Evolutionary conservation across 345 rosid species (phyloP), one percentile per base, ranked within the genome.

Genomic region (Brassica nigra): DNA sequence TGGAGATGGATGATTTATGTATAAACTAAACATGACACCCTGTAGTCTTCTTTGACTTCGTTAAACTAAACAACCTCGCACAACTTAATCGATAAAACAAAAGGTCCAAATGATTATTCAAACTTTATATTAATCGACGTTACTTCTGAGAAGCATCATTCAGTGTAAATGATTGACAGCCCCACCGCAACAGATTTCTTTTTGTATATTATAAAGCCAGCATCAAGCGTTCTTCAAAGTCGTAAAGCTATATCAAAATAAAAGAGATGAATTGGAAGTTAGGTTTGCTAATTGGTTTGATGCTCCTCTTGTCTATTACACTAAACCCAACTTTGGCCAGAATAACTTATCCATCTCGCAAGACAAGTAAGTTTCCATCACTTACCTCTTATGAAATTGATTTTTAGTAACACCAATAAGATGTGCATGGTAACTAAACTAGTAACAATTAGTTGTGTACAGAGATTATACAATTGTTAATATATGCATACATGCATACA

Each of bases 231-330:
- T 66, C 11, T 36, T 36, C 42, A 31, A 31, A 63, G 42, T 33
- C 44, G 68, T 63, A 8, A 63, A 31, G 67, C 42, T 63, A 23
- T n/a, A 15, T 34, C 47, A 36, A 28, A 14, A 34, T 2, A 15
- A 66, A 9, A 36, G 18, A 65, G 47, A 66, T 36, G 69, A 65
- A 64, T 15, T 33, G 47, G 68, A 64, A 65, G 28, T 65, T 65
- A 44, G 8, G 14, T 66, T 36, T 37, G 29, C 4, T 66, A 16
- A 16, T 66, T 18, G 29, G 29, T 66, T 66, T 36, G 7, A 49
- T 49, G 55, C 18, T 49, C 18, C 18, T 49, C 18, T 49, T 49
- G 55, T 49, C 18, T 49, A 49, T n/a, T 14, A n/a, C 55, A 42
- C 52, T 42, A 49, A 49, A 14, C 55, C 18, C 55, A 47, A 47